Evolutionary conservation across 2,329 filamentous ascomycete species (phyloP).

Genomic region (Lasiodiplodia hormozganensis): DNA sequence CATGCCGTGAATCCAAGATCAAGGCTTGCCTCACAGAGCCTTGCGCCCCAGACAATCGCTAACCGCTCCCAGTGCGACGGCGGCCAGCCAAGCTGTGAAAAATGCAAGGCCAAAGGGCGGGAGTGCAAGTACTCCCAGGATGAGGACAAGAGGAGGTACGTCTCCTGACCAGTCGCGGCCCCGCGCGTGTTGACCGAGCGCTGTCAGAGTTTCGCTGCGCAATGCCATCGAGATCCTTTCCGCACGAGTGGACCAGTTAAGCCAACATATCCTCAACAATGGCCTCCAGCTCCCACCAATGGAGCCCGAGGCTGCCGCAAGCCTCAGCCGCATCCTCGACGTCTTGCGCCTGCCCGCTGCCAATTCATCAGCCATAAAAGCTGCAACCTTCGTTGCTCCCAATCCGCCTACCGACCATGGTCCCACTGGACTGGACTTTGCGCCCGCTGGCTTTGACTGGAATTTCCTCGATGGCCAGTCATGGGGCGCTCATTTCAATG

Average conservation of each 20-base stretch:
- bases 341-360: constrained; percentile 27
- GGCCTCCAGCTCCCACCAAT: constrained; percentile 28
- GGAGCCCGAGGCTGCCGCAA: constrained; percentile 19
- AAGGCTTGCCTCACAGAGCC: constrained; percentile 28
- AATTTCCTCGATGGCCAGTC: constrained; percentile 26
- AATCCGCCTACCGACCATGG: constrained; percentile 21
- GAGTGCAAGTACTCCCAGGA: constrained; percentile 30
- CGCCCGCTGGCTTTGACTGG: constrained; percentile 30
- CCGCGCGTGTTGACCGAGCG: not conserved
- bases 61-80: constrained; percentile 29
- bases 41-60: constrained; percentile 18
- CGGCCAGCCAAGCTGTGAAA: constrained; percentile 29
- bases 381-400: constrained; percentile 1
- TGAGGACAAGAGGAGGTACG: constrained; percentile 29
- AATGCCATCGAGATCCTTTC: constrained; percentile 29
- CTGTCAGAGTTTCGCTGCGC: constrained; percentile 28
- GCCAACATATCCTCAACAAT: constrained; percentile 26
- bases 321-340: constrained; percentile 24
- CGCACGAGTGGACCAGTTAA: constrained; percentile 26
- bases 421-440: constrained; percentile 19
- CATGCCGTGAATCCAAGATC: constrained; percentile 30
- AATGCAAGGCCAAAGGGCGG: constrained; percentile 29
- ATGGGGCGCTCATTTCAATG: constrained; percentile 10
- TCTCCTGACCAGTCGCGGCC: not conserved
- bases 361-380: constrained; percentile 16